These are phyloP conservation scores for Cordyceps cateniannulata DNA, from an alignment of 2,329 filamentous ascomycete species.

Conservation along the genomic window DNA sequence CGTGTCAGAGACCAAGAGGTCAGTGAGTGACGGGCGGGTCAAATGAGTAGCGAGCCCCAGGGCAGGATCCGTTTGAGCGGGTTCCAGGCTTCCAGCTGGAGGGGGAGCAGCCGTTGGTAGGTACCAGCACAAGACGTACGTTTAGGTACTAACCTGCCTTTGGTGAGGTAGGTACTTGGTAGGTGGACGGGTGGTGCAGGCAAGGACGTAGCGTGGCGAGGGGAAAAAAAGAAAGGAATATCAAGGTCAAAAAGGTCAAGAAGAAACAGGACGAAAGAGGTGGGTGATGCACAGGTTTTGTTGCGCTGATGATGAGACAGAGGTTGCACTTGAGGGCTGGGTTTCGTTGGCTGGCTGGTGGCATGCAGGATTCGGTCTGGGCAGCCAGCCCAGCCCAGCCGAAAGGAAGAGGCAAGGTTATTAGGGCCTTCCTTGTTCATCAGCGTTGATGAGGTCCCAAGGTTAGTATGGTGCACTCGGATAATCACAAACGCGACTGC, in stretches of 20 bases:
- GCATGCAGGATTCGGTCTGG: background rate
- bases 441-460: background rate
- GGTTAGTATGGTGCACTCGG: no score
- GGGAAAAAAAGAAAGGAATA: background rate
- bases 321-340: background rate
- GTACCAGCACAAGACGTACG: no score
- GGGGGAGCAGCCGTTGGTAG: background rate
- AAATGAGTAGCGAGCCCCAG: slow-evolving; percentile 5
- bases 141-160: background rate
- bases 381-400: background rate
- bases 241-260: background rate
- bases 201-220: background rate
- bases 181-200: background rate
- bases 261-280: background rate
- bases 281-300: background rate
- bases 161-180: background rate
- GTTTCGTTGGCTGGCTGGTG: background rate
- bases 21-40: slow-evolving; percentile 7
- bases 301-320: background rate
- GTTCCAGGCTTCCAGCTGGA: background rate
- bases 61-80: slow-evolving; percentile 7
- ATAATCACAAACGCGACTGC: no score
- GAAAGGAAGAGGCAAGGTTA: no score
- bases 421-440: background rate
- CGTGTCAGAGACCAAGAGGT: slow-evolving; percentile 11